phyloP scores from a whole-genome alignment of 768 basidiomycete species.

The Astraeus odoratus region DNA sequence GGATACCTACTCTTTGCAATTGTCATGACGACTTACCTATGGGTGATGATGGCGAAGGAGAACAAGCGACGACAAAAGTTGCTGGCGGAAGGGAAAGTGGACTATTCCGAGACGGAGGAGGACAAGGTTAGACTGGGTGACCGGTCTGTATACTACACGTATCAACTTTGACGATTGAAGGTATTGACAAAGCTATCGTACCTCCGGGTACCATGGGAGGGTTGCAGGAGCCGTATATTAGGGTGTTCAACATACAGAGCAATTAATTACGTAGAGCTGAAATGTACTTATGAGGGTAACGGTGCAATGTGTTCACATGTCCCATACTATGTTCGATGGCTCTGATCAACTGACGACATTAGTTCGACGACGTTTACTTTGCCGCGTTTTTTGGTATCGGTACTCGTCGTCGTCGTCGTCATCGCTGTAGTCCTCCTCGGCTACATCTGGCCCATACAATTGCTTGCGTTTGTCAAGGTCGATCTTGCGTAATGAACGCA shows the following conservation, averaged over 20 bases:
- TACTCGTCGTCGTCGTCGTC: slow-evolving; percentile 29
- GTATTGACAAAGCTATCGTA: neutral
- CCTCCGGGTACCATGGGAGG: neutral
- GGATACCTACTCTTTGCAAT: slow-evolving; percentile 50
- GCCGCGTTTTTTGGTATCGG: slow-evolving; percentile 24
- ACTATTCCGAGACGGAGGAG: slow-evolving; percentile 12
- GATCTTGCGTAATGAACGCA: slow-evolving; percentile 55
- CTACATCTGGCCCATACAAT: slow-evolving; percentile 34
- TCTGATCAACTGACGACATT: slow-evolving; percentile 13
- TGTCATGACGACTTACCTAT: slow-evolving; percentile 37
- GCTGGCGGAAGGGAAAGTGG: slow-evolving; percentile 12
- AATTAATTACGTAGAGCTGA: slow-evolving; percentile 17
- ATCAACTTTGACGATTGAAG: slow-evolving; percentile 17
- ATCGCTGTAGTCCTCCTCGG: slow-evolving; percentile 30
- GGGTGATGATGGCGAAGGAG: slow-evolving; percentile 42
- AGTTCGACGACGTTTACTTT: slow-evolving; percentile 24
- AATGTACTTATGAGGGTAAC: slow-evolving; percentile 20
- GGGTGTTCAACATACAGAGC: neutral
- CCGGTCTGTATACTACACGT: slow-evolving; percentile 23
- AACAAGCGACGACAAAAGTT: slow-evolving; percentile 37
- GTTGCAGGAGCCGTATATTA: slow-evolving; percentile 1
- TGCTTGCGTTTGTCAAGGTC: slow-evolving; percentile 46
- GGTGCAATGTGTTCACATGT: slow-evolving; percentile 14
- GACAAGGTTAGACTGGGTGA: slow-evolving; percentile 23
- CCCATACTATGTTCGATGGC: slow-evolving; percentile 13